Percentiles rank a stretch among this genome's conserved stretches.
These are phyloP conservation scores for Atkinsonella hypoxylon DNA, from an alignment of 2,329 filamentous ascomycete species.

Conservation along the genomic window DNA sequence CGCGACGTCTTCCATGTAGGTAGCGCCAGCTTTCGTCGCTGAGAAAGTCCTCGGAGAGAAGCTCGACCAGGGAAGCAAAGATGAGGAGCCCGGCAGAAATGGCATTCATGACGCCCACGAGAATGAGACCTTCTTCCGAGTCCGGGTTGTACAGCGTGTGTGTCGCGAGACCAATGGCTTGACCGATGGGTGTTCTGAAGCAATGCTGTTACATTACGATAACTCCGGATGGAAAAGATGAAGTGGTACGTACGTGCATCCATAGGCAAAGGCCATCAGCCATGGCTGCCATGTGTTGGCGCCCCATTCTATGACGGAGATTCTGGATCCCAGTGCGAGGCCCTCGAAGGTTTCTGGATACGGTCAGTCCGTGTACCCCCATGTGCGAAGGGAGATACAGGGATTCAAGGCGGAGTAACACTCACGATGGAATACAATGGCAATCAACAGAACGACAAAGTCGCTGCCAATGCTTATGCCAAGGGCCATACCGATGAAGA, in stretches of 20 bases:
- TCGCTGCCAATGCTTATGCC: slow-evolving; percentile 65
- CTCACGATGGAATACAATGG: slow-evolving; percentile 59
- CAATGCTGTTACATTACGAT: not conserved
- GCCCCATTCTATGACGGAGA: slow-evolving; percentile 40
- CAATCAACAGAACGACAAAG: slow-evolving; percentile 68
- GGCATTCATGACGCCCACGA: slow-evolving; percentile 65
- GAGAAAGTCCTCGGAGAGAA: slow-evolving; percentile 60
- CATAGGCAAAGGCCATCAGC: slow-evolving; percentile 46
- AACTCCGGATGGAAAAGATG: not conserved
- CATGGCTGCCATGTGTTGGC: slow-evolving; percentile 34
- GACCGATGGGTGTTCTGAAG: slow-evolving; percentile 50
- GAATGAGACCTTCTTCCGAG: slow-evolving; percentile 52
- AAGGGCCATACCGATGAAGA: slow-evolving; percentile 77
- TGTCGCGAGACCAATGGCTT: slow-evolving; percentile 59
- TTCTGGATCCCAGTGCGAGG: slow-evolving; percentile 52
- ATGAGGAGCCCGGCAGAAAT: slow-evolving; percentile 60
- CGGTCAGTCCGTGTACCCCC: not conserved
- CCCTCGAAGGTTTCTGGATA: slow-evolving; percentile 34
- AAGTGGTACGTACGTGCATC: slow-evolving; percentile 24
- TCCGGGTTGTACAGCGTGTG: slow-evolving; percentile 58
- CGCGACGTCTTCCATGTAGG: slow-evolving; percentile 39
- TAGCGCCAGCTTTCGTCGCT: slow-evolving; percentile 50
- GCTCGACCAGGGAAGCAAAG: slow-evolving; percentile 60
- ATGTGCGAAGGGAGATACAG: not conserved
- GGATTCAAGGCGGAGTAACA: not conserved